A percentile compares a stretch with the other conserved stretches of the same genome.
phyloP scores from a whole-genome alignment of 768 basidiomycete genomes.

The Macrocybe gigantea region DNA sequence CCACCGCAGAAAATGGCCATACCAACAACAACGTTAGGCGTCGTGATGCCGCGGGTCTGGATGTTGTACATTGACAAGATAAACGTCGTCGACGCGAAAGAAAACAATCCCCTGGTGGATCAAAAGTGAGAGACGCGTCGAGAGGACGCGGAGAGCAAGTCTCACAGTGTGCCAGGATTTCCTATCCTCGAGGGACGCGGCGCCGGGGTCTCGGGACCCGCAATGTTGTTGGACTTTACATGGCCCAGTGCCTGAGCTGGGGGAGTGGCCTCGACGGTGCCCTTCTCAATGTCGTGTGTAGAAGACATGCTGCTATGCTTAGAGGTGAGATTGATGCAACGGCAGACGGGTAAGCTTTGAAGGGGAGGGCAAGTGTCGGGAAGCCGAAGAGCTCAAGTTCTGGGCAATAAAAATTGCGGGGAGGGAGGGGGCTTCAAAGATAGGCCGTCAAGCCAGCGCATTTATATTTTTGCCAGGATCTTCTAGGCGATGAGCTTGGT shows the following conservation, averaged over 20 bases:
- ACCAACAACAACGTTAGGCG: constrained; percentile 72
- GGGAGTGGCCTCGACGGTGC: constrained; percentile 19
- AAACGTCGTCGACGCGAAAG: constrained; percentile 80
- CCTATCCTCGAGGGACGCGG: constrained; percentile 34
- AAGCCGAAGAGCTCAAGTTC: no score
- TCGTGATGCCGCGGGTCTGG: constrained; percentile 41
- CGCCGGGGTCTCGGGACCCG: constrained; percentile 12
- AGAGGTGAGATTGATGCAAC: not conserved
- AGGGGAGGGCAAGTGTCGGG: no score
- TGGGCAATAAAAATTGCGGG: no score
- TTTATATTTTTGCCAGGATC: no score
- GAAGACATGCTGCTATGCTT: constrained; percentile 5
- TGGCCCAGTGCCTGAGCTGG: constrained; percentile 19
- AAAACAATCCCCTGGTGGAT: constrained; percentile 62
- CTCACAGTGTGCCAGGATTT: constrained; percentile 58
- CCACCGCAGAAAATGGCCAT: constrained; percentile 87
- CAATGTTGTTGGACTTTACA: constrained; percentile 6
- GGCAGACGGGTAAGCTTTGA: not conserved
- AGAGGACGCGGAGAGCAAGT: constrained; percentile 1
- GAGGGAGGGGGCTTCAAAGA: no score
- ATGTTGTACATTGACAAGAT: constrained; percentile 74
- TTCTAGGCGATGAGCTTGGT: no score
- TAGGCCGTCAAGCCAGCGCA: no score
- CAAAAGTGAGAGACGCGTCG: constrained; percentile 1
- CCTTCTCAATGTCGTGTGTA: constrained; percentile 31